Base-by-base conservation (phyloP, 2,329 filamentous ascomycete genomes). In the Pezicula neosporulosa region DNA sequence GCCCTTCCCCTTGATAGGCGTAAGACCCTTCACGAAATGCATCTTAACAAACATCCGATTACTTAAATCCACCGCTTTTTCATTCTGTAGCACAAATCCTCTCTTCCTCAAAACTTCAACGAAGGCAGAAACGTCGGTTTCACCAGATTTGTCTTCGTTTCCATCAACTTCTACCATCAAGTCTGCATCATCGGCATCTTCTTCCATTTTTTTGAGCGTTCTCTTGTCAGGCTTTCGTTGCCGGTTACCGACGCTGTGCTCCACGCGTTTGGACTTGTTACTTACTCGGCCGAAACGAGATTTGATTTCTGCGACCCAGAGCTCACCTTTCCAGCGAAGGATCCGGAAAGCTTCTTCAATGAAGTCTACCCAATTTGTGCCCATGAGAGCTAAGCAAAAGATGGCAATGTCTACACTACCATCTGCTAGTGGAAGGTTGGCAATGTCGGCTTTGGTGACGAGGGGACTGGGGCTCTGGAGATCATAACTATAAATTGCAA, bases 1-100 rank as follows among this genome's bases (percentile, higher is more conserved):
- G 57, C 87, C 83, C 73, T 96, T 95, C 21, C 91, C 91, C 66
- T 84, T 86, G 2, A 78, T 78, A 0, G 92, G 87, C 42, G 83
- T 74, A 18, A 83, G 83, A n/a, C 80, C 83, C 74, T 97, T 99
- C 62, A 92, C 77, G 70, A 99, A 99, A 62, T 87, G 84, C 90
- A 99, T 93, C 73, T 87, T 90, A 60, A 97, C 93, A 74, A 99
- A 99, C 94, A 99, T 99, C 73, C 88, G 95, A 73, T 99, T 99
- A 50, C 80, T 82, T 63, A 95, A 74, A 72, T 99, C 91, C 9
- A 96, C 78, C 0, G 86, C 82, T 56, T 74, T 79, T 60, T 80
- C 81, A 8, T 82, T 82, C 61, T 87, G 87, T 28, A 97, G 77
- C n/a, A 92, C 77, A 64, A 99, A 97, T 0, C 94, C 94, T 18